phyloP scores from a whole-genome alignment of 2,329 filamentous ascomycete species.

The Colletotrichum plurivorum region DNA sequence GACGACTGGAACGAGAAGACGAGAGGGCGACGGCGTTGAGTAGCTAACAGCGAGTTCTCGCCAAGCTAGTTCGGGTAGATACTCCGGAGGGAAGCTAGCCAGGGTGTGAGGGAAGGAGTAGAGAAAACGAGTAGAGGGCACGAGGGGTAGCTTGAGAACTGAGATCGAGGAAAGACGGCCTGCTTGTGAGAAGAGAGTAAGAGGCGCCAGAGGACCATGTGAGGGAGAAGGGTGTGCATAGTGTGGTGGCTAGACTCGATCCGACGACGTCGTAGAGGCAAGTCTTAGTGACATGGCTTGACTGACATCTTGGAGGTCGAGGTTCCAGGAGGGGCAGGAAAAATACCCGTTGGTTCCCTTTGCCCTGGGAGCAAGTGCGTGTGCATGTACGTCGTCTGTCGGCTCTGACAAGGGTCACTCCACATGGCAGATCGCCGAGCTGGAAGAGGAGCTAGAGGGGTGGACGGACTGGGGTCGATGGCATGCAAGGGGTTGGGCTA shows the following conservation, averaged over 20 bases:
- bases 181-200: not conserved
- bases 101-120: constrained; percentile 18
- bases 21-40: constrained; percentile 20
- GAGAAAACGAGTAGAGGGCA: constrained; percentile 20
- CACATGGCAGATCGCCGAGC: constrained; percentile 31
- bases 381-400: constrained; percentile 16
- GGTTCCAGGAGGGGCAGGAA: not conserved
- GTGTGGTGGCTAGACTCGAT: constrained; percentile 15
- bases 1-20: constrained; percentile 19
- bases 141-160: not conserved
- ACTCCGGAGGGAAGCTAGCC: constrained; percentile 25
- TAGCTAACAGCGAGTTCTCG: constrained; percentile 35
- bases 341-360: constrained; percentile 22
- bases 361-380: constrained; percentile 18
- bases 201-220: not conserved
- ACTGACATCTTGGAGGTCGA: constrained; percentile 16
- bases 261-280: constrained; percentile 6
- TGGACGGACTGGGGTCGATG: constrained; percentile 25
- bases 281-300: constrained; percentile 28
- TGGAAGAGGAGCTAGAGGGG: constrained; percentile 23
- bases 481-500: constrained; percentile 34
- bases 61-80: constrained; percentile 39
- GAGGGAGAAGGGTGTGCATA: constrained; percentile 31
- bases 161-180: constrained; percentile 13
- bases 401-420: constrained; percentile 19